Base-by-base conservation (phyloP, 176 grass and related monocot genomes). In the Avena sativa region DNA sequence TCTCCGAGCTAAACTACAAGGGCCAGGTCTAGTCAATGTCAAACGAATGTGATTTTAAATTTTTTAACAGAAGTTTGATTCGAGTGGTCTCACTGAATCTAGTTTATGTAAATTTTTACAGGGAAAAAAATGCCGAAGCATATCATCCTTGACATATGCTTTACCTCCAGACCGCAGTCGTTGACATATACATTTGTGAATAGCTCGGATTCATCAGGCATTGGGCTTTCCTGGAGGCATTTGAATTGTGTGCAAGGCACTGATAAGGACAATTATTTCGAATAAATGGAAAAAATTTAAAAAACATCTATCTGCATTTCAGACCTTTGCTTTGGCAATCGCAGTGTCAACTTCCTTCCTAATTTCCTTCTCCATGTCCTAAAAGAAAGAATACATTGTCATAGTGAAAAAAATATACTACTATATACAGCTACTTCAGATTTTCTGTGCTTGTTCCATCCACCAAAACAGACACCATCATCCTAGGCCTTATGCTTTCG, bases 171-270 rank as follows among this genome's bases (percentile, higher is more conserved):
- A 32, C 93, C 96, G 19, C 70, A 96, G 90, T 88, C 96, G 51
- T 98, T 96, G 1, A 91, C 92, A 70, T 92, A 94, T 3, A 98
- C 89, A 60, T 98, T 92, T 21, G 70, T 96, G 78, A 98, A 98
- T 10, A 98, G 93, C 74, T 94, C 96, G 79, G 79, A 96, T 17
- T 89, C 57, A 68, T 96, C 92, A 15, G 90, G 96, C 93, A 98
- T 94, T 1, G 93, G 92, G 50, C 87, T 88, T 87, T 94, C 93
- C 96, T 98, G 90, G 12, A 68, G 3, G 71, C 73, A 30, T 36
- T 36, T 30, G 32, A 79, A 69, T 21, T 59, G 56, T 71, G 11
- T 71, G 11, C 36, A 70, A 85, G 74, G 36, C 71, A 81, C 26
- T 87, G 20, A 28, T 79, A 43, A 87, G 85, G 38, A 63, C 12